Evolutionary conservation across 352 stramenopile species (phyloP).

Genomic region (Phytopythium mirpurense): DNA sequence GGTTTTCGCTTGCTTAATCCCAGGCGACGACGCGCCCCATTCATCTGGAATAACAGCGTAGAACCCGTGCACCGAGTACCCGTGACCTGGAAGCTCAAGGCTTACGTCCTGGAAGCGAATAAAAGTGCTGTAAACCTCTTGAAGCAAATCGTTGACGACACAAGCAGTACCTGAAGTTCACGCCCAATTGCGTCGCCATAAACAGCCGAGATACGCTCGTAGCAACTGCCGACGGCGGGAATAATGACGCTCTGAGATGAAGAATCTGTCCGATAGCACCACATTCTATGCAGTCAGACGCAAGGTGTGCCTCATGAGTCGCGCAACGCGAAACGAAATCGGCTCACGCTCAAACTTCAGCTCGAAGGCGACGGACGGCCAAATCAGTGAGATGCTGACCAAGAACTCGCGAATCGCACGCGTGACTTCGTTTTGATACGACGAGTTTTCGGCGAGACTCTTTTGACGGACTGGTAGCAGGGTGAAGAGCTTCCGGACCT

Average conservation of each 20-base stretch:
- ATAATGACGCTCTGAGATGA: background rate
- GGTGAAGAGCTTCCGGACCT: conserved; percentile 48
- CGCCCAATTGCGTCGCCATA: conserved; percentile 40
- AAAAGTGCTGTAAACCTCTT: no score
- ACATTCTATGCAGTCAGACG: background rate
- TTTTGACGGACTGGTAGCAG: conserved; percentile 51
- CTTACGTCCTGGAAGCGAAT: conserved; percentile 12
- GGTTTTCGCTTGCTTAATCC: conserved; percentile 50
- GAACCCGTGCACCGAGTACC: conserved; percentile 40
- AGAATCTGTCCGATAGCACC: conserved; percentile 5
- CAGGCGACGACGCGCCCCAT: conserved; percentile 20
- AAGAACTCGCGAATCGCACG: conserved; percentile 44
- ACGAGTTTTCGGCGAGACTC: conserved; percentile 29
- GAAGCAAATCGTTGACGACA: no score
- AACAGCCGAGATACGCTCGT: conserved; percentile 29
- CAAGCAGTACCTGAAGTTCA: conserved; percentile 27
- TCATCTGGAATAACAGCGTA: conserved; percentile 38
- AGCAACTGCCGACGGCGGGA: conserved; percentile 8
- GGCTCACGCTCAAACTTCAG: conserved; percentile 37
- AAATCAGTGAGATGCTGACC: conserved; percentile 62
- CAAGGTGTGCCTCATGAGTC: no score
- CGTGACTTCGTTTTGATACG: conserved; percentile 18
- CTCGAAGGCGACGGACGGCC: conserved; percentile 56
- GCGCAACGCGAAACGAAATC: background rate
- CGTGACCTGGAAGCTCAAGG: conserved; percentile 10